These are phyloP conservation scores for Recurvomyces mirabilis DNA, from an alignment of 495 filamentous ascomycete genomes.

Conservation along the genomic window DNA sequence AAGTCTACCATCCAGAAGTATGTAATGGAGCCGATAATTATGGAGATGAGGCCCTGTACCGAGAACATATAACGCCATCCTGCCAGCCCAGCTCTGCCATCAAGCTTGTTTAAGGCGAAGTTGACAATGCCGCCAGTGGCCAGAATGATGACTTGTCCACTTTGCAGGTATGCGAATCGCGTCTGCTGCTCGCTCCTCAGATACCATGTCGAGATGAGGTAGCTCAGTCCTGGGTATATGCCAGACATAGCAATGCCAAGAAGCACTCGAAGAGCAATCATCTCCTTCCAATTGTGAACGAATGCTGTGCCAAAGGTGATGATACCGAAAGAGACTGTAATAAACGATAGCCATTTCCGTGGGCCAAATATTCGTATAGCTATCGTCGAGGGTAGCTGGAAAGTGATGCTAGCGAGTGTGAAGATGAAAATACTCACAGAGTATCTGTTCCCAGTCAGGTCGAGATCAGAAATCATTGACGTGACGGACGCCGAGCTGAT, in stretches of 20 bases:
- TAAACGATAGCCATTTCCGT: conserved; percentile 53
- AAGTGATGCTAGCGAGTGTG: conserved; percentile 61
- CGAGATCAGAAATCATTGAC: conserved; percentile 56
- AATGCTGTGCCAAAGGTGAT: conserved; percentile 66
- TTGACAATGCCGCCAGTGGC: conserved; percentile 65
- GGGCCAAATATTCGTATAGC: conserved; percentile 59
- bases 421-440: conserved; percentile 71
- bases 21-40: conserved; percentile 52
- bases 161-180: conserved; percentile 63
- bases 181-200: conserved; percentile 60
- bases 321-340: conserved; percentile 58
- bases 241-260: conserved; percentile 59
- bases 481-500: conserved; percentile 68
- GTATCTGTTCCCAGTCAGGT: conserved; percentile 53
- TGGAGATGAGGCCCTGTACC: conserved; percentile 56
- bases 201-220: conserved; percentile 66
- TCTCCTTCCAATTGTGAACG: conserved; percentile 56
- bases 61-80: conserved; percentile 51
- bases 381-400: conserved; percentile 64
- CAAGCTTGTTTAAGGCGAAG: conserved; percentile 54
- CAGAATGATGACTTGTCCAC: conserved; percentile 53
- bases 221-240: conserved; percentile 60
- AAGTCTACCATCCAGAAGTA: conserved; percentile 79
- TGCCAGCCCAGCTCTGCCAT: conserved; percentile 47
- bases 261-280: conserved; percentile 61